Conservation (phyloP, 768 basidiomycete species). For the Lentinula edodes region DNA sequence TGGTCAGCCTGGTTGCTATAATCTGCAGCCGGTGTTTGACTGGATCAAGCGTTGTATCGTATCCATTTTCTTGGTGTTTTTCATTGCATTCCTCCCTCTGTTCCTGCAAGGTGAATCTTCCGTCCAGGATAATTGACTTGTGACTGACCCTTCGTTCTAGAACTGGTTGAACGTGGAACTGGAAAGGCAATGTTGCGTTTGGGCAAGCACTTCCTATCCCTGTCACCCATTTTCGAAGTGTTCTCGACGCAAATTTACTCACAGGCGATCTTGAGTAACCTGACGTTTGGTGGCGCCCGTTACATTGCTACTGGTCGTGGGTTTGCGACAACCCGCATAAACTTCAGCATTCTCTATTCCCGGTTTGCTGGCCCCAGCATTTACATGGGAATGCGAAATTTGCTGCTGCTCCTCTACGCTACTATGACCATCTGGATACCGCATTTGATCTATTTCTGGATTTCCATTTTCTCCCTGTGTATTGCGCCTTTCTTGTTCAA, state of each 20-base stretch:
- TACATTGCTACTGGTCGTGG: slow-evolving; percentile 99
- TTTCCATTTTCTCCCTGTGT: slow-evolving; percentile 91
- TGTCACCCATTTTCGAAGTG: slow-evolving; percentile 97
- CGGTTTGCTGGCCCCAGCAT: slow-evolving; percentile 99
- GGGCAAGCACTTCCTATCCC: slow-evolving; percentile 92
- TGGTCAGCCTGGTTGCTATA: slow-evolving; percentile 92
- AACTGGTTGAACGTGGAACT: slow-evolving; percentile 94
- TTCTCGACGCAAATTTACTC: slow-evolving; percentile 99
- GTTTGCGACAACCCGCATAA: slow-evolving; percentile 94
- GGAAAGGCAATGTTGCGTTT: slow-evolving; percentile 92
- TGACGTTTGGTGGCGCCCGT: slow-evolving; percentile 96
- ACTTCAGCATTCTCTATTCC: slow-evolving; percentile 95
- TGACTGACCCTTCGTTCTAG: slow-evolving; percentile 31
- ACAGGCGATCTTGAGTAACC: slow-evolving; percentile 92
- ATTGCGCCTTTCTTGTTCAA: slow-evolving; percentile 99
- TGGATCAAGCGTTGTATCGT: slow-evolving; percentile 97
- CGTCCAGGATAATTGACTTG: neutral
- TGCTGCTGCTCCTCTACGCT: slow-evolving; percentile 84
- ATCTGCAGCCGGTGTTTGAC: slow-evolving; percentile 92
- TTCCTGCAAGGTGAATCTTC: slow-evolving; percentile 83
- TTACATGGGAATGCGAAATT: slow-evolving; percentile 95
- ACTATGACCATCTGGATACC: slow-evolving; percentile 92
- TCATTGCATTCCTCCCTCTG: slow-evolving; percentile 93
- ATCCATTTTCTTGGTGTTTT: slow-evolving; percentile 98
- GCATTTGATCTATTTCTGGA: slow-evolving; percentile 98